Percentiles rank a stretch among this genome's conserved stretches.
These are phyloP conservation scores for Aegilops speltoides DNA, from an alignment of 176 grass and related monocot species.

Conservation along the genomic window DNA sequence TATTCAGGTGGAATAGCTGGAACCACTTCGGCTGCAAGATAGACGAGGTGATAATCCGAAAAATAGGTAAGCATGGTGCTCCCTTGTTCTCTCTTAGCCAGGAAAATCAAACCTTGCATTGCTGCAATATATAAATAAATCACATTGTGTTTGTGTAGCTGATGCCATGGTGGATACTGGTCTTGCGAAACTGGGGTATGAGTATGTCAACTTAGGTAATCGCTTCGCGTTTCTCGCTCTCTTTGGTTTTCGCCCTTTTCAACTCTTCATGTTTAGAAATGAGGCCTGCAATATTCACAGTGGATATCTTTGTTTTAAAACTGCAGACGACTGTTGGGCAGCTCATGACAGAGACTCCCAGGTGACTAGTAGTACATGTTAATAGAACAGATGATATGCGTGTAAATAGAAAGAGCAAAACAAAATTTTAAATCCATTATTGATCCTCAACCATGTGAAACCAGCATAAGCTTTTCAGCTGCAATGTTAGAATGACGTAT, in stretches of 20 bases:
- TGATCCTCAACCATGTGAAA: neutral
- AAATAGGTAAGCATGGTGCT: slow-evolving; percentile 11
- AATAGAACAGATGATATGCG: neutral
- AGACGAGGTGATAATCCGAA: slow-evolving; percentile 31
- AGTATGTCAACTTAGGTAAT: slow-evolving; percentile 48
- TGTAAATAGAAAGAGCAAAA: neutral
- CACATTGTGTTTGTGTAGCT: slow-evolving; percentile 22
- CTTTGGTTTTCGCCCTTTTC: neutral
- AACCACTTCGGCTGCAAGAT: slow-evolving; percentile 45
- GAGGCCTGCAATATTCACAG: neutral
- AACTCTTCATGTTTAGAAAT: neutral
- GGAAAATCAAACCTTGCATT: neutral
- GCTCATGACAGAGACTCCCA: slow-evolving; percentile 37
- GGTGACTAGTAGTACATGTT: slow-evolving; percentile 14
- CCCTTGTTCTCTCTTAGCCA: neutral
- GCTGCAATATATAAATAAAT: neutral
- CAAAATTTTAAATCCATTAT: neutral
- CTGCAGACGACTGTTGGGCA: slow-evolving; percentile 54
- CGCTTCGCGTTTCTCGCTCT: neutral
- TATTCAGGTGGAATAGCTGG: slow-evolving; percentile 56
- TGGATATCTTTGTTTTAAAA: slow-evolving; percentile 3
- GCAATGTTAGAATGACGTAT: neutral
- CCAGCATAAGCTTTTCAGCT: neutral
- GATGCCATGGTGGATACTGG: slow-evolving; percentile 48
- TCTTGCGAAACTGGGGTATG: slow-evolving; percentile 46